A percentile compares a stretch with the other conserved stretches of the same genome.
Evolutionary conservation across 176 grass and related monocot species (phyloP).

Genomic region (Ananas comosus): DNA sequence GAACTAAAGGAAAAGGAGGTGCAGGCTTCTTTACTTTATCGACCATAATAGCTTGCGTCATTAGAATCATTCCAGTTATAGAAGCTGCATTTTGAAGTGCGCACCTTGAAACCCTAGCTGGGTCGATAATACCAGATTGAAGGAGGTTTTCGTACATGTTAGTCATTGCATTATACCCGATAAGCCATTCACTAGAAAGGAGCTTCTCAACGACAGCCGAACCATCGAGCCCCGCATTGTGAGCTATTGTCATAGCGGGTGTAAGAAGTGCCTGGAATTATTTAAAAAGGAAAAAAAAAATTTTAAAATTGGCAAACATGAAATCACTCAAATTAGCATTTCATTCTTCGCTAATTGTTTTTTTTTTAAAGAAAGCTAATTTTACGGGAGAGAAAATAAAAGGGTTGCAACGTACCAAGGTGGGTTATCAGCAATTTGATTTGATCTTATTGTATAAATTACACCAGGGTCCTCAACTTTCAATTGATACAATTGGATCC

Average conservation of each 20-base stretch:
- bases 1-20: conserved; percentile 45
- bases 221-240: conserved; percentile 62
- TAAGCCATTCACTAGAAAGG: conserved; percentile 40
- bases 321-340: background rate
- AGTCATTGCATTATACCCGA: conserved; percentile 84
- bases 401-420: too few relatives aligned
- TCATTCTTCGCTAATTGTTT: too few relatives aligned
- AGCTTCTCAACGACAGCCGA: conserved; percentile 70
- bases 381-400: background rate
- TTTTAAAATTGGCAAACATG: background rate
- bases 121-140: conserved; percentile 70
- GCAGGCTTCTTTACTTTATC: conserved; percentile 65
- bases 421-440: too few relatives aligned
- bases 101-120: conserved; percentile 62
- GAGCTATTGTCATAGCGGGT: conserved; percentile 55
- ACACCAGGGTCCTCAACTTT: too few relatives aligned
- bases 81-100: conserved; percentile 79
- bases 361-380: too few relatives aligned
- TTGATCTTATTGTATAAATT: too few relatives aligned
- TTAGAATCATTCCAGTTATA: conserved; percentile 64
- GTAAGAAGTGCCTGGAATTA: conserved; percentile 63
- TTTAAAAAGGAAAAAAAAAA: background rate
- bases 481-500: too few relatives aligned
- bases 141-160: conserved; percentile 62
- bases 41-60: conserved; percentile 77